Evolutionary conservation across 306 rosid genomes (phyloP), one percentile per base, ranked within the genome.

Genomic region (Lathyrus aphaca): DNA sequence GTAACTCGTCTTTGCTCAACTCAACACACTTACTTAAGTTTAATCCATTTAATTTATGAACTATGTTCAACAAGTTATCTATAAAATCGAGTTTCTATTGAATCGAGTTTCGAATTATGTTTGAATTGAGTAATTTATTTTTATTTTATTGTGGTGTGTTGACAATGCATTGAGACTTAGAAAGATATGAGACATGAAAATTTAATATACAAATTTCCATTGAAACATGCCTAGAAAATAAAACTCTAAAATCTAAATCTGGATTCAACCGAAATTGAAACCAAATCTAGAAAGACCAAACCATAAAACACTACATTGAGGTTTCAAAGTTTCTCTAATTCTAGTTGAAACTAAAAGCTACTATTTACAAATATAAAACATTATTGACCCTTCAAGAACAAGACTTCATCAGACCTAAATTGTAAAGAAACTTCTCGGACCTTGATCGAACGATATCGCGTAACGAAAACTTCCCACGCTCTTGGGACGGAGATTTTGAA

Each of bases 331-430:
- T 10, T 35, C 39, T 35, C 81, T 69, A 74, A 74, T 46, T 66
- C 73, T 66, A 75, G 63, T 53, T 44, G 16, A 12, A 60, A 53
- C 75, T 62, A 18, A 75, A 74, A 49, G 69, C 87, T 83, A 65
- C 64, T 27, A 68, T 78, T 72, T 46, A 75, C 81, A 72, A 81
- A 65, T 57, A 61, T 78, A 76, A 80, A 13, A 16, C 84, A 66
- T 18, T 35, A 29, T 60, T 13, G 55, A 67, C 23, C 27, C 77
- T 73, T 88, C 83, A 93, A 64, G 96, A 84, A 76, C 59, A 82
- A 38, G 97, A 87, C 79, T 87, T 91, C 59, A 88, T 88, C 78
- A 94, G 69, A 14, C 99, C 97, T 85, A 93, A 82, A 85, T 91
- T 90, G 75, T 82, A 91, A 15, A 94, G 96, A 69, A 94, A 82